Evolutionary conservation across 2,329 filamentous ascomycete species (phyloP), one percentile per base, ranked within the genome.

Genomic region (Albophoma yamanashiensis): DNA sequence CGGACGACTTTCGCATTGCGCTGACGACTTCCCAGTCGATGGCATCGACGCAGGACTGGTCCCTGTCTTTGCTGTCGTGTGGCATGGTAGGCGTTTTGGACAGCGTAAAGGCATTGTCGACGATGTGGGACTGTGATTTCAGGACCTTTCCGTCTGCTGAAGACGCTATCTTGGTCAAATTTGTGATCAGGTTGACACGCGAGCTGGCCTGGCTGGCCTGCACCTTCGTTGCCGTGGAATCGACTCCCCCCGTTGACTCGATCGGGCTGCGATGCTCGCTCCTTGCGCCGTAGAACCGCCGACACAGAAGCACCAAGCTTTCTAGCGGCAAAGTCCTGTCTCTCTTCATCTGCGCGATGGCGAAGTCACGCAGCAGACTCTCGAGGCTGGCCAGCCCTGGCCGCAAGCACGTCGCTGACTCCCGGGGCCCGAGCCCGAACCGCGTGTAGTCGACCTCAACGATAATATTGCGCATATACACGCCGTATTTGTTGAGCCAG

Each of bases 371-470:
- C 2, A 77, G 64, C 4, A 73, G 63, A 0, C 38, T 27, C 20
- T 69, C 67, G 1, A 74, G 63, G 2, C 67, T 62, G 1, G 66
- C 60, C 0, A 69, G 62, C 7, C 67, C 68, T 0, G 70, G 63
- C 0, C 62, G 58, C 2, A 77, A 60, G 0, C 56, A 50, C 0
- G 58, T 60, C 0, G 73, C 72, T 0, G 62, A 58, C 5, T 64
- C 64, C 1, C 61, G 57, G 3, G 67, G 61, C 2, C 73, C 73
- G 27, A 73, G 74, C 1, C 70, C 68, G 11, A 76, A 65, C 14
- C 68, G 70, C 0, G 76, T 71, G 64, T 77, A 67, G 61, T 79
- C 77, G 1, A 79, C 38, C 61, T 79, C 77, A 12, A 79, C 56
- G 1, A 70, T 69, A 27, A 79, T 63, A 34, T 69, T 67, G 20